Base-by-base conservation (phyloP, 2,329 filamentous ascomycete species). In the Neofusicoccum parvum region DNA sequence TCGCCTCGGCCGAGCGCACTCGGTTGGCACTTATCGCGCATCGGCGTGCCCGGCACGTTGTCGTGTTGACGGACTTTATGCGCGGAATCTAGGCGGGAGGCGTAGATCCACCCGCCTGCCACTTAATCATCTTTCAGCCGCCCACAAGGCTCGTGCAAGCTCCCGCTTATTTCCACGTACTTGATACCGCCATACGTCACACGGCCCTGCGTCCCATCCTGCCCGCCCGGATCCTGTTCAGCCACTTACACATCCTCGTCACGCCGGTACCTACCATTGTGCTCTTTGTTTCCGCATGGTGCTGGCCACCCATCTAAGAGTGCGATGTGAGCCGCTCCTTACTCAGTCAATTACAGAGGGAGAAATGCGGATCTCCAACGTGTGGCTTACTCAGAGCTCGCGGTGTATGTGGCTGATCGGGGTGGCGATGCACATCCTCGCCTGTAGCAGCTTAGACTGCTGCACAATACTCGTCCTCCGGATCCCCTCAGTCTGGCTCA, bases 401-500 rank as follows among this genome's bases (percentile, higher is more conserved):
- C 7, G 14, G 9, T 23, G n/a, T 2, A 5, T 36, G 41, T 59
- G 41, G 56, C 43, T 60, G 43, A 23, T 17, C n/a, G n/a, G 7
- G 4, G 43, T 48, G 56, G 43, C 56, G 41, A 37, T 23, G 39
- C n/a, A 32, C 17, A n/a, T 39, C 27, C 12, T 20, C 39, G 11
- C 23, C 23, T 59, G 27, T 46, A 43, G 27, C 23, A 43, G 54
- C 23, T 39, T 45, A 37, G 27, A 10, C 43, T 5, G 6, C 17
- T 36, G 41, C 14, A 7, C 15, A 20, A 6, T n/a, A 15, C 41
- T 17, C 27, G 37, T 37, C 56, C 43, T 23, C 45, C 56, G 56
- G 56, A 10, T 60, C 56, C 56, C 56, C 56, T 60, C 56, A 60
- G 56, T 9, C 45, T 36, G n/a, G 11, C 32, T 48, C 43, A 48